A percentile compares a stretch with the other conserved stretches of the same genome.
These are phyloP conservation scores for Corylus heterophylla DNA, from an alignment of 306 rosid species.

Conservation along the genomic window DNA sequence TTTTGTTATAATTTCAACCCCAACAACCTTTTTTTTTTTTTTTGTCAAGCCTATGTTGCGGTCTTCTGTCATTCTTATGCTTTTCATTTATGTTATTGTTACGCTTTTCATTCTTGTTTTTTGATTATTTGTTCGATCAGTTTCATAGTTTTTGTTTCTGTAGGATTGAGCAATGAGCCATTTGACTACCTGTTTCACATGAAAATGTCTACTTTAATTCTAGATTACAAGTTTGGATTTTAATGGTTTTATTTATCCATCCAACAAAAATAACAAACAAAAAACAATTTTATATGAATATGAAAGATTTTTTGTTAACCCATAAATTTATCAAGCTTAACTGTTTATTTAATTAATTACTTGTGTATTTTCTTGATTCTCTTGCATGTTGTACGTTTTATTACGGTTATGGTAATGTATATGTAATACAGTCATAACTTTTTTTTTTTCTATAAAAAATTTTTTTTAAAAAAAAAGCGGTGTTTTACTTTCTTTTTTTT, in stretches of 20 bases:
- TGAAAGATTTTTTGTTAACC: constrained; percentile 12
- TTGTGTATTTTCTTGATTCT: constrained; percentile 19
- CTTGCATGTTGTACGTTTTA: background rate
- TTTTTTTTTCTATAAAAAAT: too few species aligned
- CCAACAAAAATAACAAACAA: constrained; percentile 3
- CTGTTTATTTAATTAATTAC: constrained; percentile 1
- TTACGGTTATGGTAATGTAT: too few species aligned
- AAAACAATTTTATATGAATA: constrained; percentile 3
- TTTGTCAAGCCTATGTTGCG: background rate
- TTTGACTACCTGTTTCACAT: background rate
- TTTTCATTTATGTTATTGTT: background rate
- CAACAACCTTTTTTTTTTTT: too few species aligned
- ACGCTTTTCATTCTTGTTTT: background rate
- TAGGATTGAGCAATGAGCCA: background rate
- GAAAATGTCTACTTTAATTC: background rate
- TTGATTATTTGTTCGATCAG: constrained; percentile 7
- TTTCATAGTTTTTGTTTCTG: constrained; percentile 8
- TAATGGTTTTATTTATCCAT: constrained; percentile 7
- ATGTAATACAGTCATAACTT: too few species aligned
- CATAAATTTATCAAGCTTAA: constrained; percentile 5
- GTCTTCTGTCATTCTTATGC: constrained; percentile 2
- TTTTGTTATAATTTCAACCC: background rate
- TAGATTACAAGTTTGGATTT: constrained; percentile 10
- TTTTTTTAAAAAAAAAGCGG: too few species aligned
- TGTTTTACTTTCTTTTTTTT: too few species aligned